Evolutionary conservation across 1,284 basidiomycete genomes (phyloP), one percentile per base, ranked within the genome.

Genomic region (Ustilago xerochloae): DNA sequence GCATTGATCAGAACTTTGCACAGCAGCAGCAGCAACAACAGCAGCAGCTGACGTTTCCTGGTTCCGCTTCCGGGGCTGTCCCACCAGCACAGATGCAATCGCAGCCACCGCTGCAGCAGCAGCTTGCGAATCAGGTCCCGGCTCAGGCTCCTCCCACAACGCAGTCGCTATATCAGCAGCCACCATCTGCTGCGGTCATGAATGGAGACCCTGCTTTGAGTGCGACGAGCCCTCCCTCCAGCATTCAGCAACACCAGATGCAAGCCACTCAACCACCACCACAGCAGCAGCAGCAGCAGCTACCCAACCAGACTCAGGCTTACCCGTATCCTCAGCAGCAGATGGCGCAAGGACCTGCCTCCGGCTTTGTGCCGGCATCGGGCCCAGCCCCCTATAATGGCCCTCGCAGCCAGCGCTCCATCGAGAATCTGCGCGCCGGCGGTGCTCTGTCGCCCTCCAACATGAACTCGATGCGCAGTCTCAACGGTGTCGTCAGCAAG

Each of bases 341-440:
- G 30, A 35, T 20, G 2, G 64, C 33, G 3, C 45, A 35, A n/a
- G 58, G 51, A 5, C 39, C 47, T 20, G 52, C 51, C 22, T 32
- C 65, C 10, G 52, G 30, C 16, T 9, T 28, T 9, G 63, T 47
- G 18, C 35, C 63, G 7, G 55, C 36, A n/a, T 18, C 39, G 29
- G 70, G 57, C 13, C 67, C 67, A 12, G 49, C 52, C 3, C 56
- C 67, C 16, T 79, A 80, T 48, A 63, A 36, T 28, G 77, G 77
- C 20, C 77, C 78, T 4, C 58, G 76, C 36, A 77, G 74, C 50
- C 78, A 80, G 53, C 65, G 78, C 47, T 80, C 78, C 18, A 55
- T 80, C 48, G 78, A 80, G 43, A 80, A 80, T 52, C 35, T 79
- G 53, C 77, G 78, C 28, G 63, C 57, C 12, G 70, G 63, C 18